Evolutionary conservation across 805 yeast species (phyloP), one percentile per base, ranked within the genome.

Genomic region (Saccharomyces cerevisiae): DNA sequence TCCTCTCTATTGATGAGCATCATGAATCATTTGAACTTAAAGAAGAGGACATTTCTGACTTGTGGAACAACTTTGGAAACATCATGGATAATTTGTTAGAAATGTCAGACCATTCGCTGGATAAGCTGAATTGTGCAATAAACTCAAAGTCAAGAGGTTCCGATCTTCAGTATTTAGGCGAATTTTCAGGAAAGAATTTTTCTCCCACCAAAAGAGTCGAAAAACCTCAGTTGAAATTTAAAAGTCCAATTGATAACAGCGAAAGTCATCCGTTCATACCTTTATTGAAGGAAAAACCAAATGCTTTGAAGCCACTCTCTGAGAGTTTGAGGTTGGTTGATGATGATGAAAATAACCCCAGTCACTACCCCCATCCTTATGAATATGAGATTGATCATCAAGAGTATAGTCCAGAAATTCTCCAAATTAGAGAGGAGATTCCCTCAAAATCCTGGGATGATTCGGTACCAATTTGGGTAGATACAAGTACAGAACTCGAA

Each of bases 321-420:
- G 81, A 83, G 28, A 72, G 82, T 5, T 55, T 78, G 47, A 60
- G 57, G 53, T 62, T 79, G 62, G 73, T 71, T 47, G 63, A 67
- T 6, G 73, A 61, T 17, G 69, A 66, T 0, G 77, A 73, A 4
- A 74, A 73, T 26, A 70, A 72, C 31, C 85, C 87, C 4, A 62
- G 78, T 9, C 88, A 83, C 68, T 86, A 83, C 64, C 77, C 77
- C 9, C 94, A 94, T 51, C 99, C 99, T 0, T 92, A 94, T 64
- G 79, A 75, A 49, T 68, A 71, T 41, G 98, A 92, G 69, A 92
- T 92, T 48, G 76, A 77, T 62, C 70, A 76, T 36, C 85, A 82
- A 55, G 82, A 81, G 48, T 91, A 88, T 65, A 94, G 95, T 1
- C 78, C 75, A 1, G 61, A 75, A 51, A 77, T 87, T 0, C 68